Conservation (phyloP, 129 eudicot species). For the Saposhnikovia divaricata region DNA sequence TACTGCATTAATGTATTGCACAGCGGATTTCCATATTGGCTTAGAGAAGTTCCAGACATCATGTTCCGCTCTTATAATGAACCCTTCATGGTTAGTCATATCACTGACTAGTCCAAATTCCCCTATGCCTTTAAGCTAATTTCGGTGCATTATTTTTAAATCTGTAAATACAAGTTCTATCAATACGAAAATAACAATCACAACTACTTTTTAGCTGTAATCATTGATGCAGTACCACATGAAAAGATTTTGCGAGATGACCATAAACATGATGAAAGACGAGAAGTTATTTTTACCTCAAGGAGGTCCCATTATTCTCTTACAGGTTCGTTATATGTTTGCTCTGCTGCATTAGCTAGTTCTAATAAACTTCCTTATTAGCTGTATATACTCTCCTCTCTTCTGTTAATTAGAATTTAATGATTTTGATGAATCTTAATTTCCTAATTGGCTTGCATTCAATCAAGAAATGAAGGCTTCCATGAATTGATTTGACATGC, state of each 20-base stretch:
- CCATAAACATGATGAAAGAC: conserved; percentile 48
- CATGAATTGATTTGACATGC: conserved; percentile 1
- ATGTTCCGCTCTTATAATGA: conserved; percentile 61
- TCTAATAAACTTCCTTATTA: neutral
- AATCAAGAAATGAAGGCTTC: neutral
- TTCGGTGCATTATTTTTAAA: neutral
- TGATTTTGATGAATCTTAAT: neutral
- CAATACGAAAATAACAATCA: neutral
- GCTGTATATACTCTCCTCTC: too few species aligned
- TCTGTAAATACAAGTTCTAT: neutral
- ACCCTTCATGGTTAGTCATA: conserved; percentile 47
- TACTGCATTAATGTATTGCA: neutral
- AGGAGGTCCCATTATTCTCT: conserved; percentile 91
- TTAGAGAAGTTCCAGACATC: conserved; percentile 56
- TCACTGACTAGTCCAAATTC: neutral
- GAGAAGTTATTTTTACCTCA: conserved; percentile 74
- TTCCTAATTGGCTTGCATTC: neutral
- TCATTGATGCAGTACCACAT: conserved; percentile 54
- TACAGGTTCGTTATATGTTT: conserved; percentile 44
- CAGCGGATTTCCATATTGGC: conserved; percentile 86
- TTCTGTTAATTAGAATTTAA: neutral
- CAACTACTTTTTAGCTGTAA: neutral
- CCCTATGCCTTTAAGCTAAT: neutral
- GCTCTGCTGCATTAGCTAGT: neutral
- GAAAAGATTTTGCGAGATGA: conserved; percentile 43